Percentiles rank a stretch among this genome's conserved stretches.
These are phyloP conservation scores for Piper betle DNA, from an alignment of 164 flowering plant genomes.

Conservation along the genomic window DNA sequence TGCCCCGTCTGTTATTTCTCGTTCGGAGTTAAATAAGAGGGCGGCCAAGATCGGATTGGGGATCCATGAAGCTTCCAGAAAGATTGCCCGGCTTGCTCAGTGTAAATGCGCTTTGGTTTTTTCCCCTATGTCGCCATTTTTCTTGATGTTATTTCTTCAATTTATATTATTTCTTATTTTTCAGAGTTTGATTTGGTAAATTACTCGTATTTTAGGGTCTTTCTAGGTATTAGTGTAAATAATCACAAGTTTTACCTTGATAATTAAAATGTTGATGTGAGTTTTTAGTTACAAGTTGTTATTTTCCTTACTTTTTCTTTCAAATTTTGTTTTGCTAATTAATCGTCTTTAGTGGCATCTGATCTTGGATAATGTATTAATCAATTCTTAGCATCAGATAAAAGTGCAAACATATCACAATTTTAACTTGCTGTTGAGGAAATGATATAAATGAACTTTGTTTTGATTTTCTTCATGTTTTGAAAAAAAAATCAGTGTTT, in stretches of 20 bases:
- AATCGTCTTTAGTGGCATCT: neutral
- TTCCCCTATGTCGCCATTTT: neutral
- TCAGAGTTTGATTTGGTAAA: neutral
- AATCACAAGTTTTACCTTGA: too few relatives aligned
- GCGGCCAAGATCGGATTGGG: constrained; percentile 64
- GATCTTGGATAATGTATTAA: too few relatives aligned
- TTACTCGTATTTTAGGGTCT: neutral
- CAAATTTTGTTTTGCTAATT: too few relatives aligned
- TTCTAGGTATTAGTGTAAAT: neutral
- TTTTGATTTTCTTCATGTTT: too few relatives aligned
- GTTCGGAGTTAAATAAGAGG: constrained; percentile 66
- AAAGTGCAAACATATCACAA: too few relatives aligned
- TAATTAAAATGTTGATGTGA: too few relatives aligned
- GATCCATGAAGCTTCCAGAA: constrained; percentile 53
- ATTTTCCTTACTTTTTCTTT: too few relatives aligned
- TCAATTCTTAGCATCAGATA: too few relatives aligned
- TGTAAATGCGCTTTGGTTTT: constrained; percentile 17
- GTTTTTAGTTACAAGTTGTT: too few relatives aligned
- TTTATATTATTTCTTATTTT: neutral
- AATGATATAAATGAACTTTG: too few relatives aligned
- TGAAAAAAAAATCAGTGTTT: too few relatives aligned
- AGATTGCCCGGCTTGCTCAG: constrained; percentile 55
- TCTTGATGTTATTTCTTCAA: neutral
- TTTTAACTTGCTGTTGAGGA: too few relatives aligned
- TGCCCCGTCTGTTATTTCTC: constrained; percentile 14